Base-by-base conservation (phyloP, 192 early-diverging fungal species). In the Umbelopsis sp. region DNA sequence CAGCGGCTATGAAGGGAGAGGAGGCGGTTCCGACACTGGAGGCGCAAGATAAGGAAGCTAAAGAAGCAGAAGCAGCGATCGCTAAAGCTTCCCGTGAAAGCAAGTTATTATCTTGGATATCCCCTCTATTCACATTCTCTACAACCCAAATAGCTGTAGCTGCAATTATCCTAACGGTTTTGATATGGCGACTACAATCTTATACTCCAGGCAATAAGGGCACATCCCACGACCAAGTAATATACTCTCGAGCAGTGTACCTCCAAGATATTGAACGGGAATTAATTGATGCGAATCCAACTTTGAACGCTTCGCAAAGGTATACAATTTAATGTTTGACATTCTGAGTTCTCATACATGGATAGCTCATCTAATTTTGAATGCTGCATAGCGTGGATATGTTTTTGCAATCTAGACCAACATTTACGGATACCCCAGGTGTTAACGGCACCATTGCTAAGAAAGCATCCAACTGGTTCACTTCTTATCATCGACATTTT, bases 201-300 rank as follows among this genome's bases (percentile, higher is more conserved):
- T 62, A 26, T 2, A n/a, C 32, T 1, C 10, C 56, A 20, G 8
- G 17, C 17, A 16, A 32, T 31, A 34, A 62, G 29, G 17, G 25
- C 52, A 29, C 56, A 32, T 0, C 31, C 0, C n/a, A 11, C 20
- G 29, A 34, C 2, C 56, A 62, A 4, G 17, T 62, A 6, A 12
- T 62, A 5, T 26, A 62, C 34, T 62, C 56, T 16, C 74, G 80
- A 32, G 83, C 85, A 8, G 83, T 87, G 0, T 84, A 79, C 69
- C 59, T 87, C 51, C 72, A 75, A 56, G 85, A 87, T 45, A 41
- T 87, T 44, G 82, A 87, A 69, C 77, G 82, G 34, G 77, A 76
- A 4, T 65, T 87, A 45, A 43, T 80, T 10, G 29, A 62, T 62
- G 12, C 56, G 11, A 29, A 34, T 5, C 14, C 56, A 5, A 32